Evolutionary conservation across 139 green algal genomes (phyloP).

Genomic region (Chlorella sp.): DNA sequence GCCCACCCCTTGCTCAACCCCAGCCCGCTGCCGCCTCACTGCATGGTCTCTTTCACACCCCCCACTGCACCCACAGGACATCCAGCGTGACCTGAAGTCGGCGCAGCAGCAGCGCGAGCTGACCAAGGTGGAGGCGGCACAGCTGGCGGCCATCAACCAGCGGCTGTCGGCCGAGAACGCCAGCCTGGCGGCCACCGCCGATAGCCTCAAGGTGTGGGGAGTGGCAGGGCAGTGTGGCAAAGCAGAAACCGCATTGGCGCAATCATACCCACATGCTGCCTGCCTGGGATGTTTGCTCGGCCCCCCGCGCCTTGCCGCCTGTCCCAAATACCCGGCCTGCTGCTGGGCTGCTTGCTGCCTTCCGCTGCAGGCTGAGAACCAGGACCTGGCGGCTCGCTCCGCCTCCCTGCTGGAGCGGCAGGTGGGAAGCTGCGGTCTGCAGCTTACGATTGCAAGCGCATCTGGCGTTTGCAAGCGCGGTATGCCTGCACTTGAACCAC

Average conservation of each 20-base stretch:
- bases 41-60: no score
- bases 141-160: constrained; percentile 37
- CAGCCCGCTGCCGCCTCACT: background rate
- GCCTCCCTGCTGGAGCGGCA: constrained; percentile 39
- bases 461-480: no score
- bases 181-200: constrained; percentile 5
- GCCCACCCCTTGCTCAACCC: no score
- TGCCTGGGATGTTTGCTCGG: no score
- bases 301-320: no score
- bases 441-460: no score
- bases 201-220: background rate
- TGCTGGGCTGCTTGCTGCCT: no score
- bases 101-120: constrained; percentile 33
- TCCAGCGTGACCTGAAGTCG: constrained; percentile 39
- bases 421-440: no score
- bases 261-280: no score
- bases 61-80: constrained; percentile 19
- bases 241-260: no score
- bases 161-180: constrained; percentile 16
- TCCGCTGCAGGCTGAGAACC: constrained; percentile 22
- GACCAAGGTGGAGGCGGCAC: constrained; percentile 29
- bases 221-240: background rate
- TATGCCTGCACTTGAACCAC: no score
- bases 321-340: no score
- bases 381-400: constrained; percentile 31